A percentile compares a stretch with the other conserved stretches of the same genome.
These are phyloP conservation scores for Triticum turgidum DNA, from an alignment of 176 grass and related monocot genomes.

Conservation along the genomic window DNA sequence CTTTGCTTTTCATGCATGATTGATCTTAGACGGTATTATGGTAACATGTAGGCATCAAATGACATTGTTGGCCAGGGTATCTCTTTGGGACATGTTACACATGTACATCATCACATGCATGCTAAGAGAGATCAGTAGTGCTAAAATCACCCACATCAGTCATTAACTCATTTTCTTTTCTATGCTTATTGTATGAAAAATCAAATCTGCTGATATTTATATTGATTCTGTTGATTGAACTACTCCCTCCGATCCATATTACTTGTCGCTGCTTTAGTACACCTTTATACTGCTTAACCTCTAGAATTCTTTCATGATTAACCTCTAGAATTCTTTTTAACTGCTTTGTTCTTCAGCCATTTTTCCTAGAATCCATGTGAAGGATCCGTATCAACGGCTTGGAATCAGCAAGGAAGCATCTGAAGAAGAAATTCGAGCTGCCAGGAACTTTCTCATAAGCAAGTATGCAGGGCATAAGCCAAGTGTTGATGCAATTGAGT, in stretches of 20 bases:
- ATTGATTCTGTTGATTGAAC: slow-evolving; percentile 5
- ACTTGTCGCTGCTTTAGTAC: no score
- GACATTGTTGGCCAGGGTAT: not conserved
- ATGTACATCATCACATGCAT: not conserved
- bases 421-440: slow-evolving; percentile 96
- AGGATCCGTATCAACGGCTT: slow-evolving; percentile 80
- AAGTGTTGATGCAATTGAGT: slow-evolving; percentile 94
- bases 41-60: slow-evolving; percentile 1
- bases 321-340: slow-evolving; percentile 8
- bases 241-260: no score
- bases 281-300: no score
- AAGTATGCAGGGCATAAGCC: slow-evolving; percentile 84
- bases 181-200: not conserved
- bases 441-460: slow-evolving; percentile 81
- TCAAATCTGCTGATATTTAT: not conserved
- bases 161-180: not conserved
- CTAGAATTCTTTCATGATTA: slow-evolving; percentile 22
- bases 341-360: slow-evolving; percentile 61
- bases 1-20: slow-evolving; percentile 11
- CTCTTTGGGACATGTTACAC: not conserved
- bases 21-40: not conserved
- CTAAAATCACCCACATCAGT: not conserved
- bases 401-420: slow-evolving; percentile 91
- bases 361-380: slow-evolving; percentile 85
- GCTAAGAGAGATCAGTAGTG: not conserved